These are phyloP conservation scores for Tuber magnatum DNA, from an alignment of 495 filamentous ascomycete species.

Conservation along the genomic window DNA sequence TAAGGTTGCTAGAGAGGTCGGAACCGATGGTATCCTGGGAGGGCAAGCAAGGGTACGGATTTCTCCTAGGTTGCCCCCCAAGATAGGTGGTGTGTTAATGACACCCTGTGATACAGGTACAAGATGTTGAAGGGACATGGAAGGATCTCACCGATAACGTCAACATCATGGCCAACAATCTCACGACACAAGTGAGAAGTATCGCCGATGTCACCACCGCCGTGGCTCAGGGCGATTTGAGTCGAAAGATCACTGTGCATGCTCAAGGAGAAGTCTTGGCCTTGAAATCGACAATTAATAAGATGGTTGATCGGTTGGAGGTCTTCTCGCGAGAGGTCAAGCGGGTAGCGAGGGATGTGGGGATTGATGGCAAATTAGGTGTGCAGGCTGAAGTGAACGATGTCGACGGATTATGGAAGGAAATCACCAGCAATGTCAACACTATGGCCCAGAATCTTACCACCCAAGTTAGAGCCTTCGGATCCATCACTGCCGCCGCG, in stretches of 20 bases:
- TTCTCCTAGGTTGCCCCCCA: not conserved
- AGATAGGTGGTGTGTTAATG: constrained; percentile 8
- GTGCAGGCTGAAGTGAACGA: constrained; percentile 93
- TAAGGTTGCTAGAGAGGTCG: constrained; percentile 96
- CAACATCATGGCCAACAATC: constrained; percentile 74
- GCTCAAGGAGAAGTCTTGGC: constrained; percentile 92
- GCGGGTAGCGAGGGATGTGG: constrained; percentile 91
- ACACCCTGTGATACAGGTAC: constrained; percentile 52
- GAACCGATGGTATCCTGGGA: constrained; percentile 90
- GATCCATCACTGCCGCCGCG: constrained; percentile 93
- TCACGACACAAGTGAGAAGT: constrained; percentile 95
- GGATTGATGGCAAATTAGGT: constrained; percentile 98
- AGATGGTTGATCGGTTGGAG: constrained; percentile 95
- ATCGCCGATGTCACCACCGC: constrained; percentile 98
- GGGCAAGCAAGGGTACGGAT: constrained; percentile 63
- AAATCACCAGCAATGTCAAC: constrained; percentile 96
- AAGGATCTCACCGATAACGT: constrained; percentile 96
- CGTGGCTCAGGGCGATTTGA: constrained; percentile 81
- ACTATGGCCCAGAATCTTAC: constrained; percentile 98
- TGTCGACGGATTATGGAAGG: constrained; percentile 92
- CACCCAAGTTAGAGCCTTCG: constrained; percentile 94
- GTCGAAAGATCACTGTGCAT: constrained; percentile 90
- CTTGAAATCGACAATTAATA: constrained; percentile 95
- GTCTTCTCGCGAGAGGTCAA: constrained; percentile 97
- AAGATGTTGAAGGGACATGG: constrained; percentile 98